A percentile compares a stretch with the other conserved stretches of the same genome.
Evolutionary conservation across 2,329 filamentous ascomycete species (phyloP).

Genomic region (Phyllosticta ampelicida): DNA sequence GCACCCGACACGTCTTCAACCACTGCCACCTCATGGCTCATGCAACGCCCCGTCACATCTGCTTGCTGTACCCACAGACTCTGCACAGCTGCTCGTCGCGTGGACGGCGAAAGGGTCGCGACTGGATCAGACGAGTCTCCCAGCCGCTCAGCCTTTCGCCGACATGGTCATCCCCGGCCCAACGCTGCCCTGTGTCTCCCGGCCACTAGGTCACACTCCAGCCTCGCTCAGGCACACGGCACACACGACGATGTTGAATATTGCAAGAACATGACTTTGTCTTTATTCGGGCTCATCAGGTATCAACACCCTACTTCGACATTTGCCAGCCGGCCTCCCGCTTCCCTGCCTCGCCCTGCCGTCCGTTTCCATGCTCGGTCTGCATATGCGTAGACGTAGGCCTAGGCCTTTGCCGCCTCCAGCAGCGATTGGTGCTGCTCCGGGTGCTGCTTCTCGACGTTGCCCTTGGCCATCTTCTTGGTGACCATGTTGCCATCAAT

Average conservation of each 20-base stretch:
- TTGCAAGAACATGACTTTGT: neutral
- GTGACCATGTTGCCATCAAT: constrained; percentile 33
- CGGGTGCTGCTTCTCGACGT: constrained; percentile 31
- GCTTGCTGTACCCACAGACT: no score
- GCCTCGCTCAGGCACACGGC: neutral
- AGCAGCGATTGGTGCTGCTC: constrained; percentile 27
- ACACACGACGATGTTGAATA: neutral
- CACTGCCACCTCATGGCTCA: neutral
- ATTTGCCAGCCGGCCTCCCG: no score
- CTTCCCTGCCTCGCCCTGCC: no score
- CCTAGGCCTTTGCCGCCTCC: constrained; percentile 16
- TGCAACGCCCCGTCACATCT: neutral
- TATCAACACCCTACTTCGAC: no score
- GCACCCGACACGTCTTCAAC: neutral
- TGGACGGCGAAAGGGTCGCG: neutral
- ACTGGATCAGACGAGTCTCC: neutral
- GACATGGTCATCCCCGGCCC: neutral
- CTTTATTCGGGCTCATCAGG: neutral
- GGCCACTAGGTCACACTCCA: neutral
- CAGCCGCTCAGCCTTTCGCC: neutral
- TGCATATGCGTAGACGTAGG: no score
- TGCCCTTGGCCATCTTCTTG: constrained; percentile 32
- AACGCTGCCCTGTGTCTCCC: neutral
- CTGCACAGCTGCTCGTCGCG: neutral
- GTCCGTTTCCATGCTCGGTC: neutral